phyloP scores from a whole-genome alignment of 2,329 filamentous ascomycete species.

The Hypoxylon sp. region DNA sequence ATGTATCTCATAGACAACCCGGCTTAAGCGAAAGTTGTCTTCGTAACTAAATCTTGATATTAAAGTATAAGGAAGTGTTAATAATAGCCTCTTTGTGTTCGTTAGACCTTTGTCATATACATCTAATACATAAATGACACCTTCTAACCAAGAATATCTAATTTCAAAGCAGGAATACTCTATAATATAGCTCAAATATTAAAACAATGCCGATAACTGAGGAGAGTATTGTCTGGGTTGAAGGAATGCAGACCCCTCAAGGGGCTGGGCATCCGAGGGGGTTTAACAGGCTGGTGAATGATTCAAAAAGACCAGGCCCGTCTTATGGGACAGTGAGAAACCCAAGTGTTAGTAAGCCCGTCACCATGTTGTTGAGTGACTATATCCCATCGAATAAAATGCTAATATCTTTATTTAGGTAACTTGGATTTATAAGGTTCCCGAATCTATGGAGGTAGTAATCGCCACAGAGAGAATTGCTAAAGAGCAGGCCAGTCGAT shows the following conservation, averaged over 20 bases:
- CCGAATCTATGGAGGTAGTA: neutral
- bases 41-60: neutral
- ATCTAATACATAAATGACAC: neutral
- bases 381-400: neutral
- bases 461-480: neutral
- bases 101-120: neutral
- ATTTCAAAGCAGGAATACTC: neutral
- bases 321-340: neutral
- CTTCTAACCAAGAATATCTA: too few species aligned
- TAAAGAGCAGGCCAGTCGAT: slow-evolving; percentile 2
- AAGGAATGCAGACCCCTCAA: neutral
- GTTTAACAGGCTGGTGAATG: neutral
- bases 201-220: neutral
- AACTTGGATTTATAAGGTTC: neutral
- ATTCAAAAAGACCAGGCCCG: neutral
- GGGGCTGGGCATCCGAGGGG: neutral
- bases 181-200: neutral
- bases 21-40: neutral
- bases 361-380: too few species aligned
- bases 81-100: neutral
- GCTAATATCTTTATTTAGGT: neutral
- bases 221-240: neutral
- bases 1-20: neutral
- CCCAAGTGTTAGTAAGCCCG: neutral
- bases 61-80: neutral